Evolutionary conservation across 179 eudicot genomes (phyloP).

Genomic region (Patellifolia procumbens): DNA sequence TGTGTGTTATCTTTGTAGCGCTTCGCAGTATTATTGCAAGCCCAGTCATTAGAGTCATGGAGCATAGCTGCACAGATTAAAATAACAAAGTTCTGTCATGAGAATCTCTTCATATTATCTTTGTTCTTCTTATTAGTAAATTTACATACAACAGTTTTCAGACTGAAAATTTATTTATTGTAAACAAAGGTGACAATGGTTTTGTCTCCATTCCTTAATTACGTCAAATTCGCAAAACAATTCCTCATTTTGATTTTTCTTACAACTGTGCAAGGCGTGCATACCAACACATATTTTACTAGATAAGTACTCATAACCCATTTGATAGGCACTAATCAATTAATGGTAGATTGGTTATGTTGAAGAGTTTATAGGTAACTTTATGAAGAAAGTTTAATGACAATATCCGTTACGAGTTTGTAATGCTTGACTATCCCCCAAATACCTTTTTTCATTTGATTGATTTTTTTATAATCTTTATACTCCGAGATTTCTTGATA

Average conservation of each 20-base stretch:
- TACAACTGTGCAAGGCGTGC: background rate
- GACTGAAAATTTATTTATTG: background rate
- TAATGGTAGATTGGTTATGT: too few species aligned
- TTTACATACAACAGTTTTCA: background rate
- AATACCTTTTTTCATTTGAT: too few species aligned
- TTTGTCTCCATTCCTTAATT: background rate
- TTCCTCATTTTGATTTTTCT: background rate
- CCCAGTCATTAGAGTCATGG: conserved; percentile 18
- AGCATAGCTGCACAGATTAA: conserved; percentile 17
- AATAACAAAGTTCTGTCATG: background rate
- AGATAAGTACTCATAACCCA: too few species aligned
- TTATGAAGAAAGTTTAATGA: too few species aligned
- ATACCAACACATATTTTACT: background rate
- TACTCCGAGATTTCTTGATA: too few species aligned
- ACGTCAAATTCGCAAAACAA: background rate
- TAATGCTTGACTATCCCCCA: too few species aligned
- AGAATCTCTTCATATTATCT: too few species aligned
- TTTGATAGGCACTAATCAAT: too few species aligned
- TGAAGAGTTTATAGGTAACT: too few species aligned
- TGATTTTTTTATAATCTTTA: too few species aligned
- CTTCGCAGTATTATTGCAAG: conserved; percentile 15
- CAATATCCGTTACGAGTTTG: too few species aligned
- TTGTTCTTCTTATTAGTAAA: background rate
- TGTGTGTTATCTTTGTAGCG: conserved; percentile 20
- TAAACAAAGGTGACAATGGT: background rate